These are phyloP conservation scores for Arachnomyces sp. DNA, from an alignment of 2,329 filamentous ascomycete genomes.

Conservation along the genomic window DNA sequence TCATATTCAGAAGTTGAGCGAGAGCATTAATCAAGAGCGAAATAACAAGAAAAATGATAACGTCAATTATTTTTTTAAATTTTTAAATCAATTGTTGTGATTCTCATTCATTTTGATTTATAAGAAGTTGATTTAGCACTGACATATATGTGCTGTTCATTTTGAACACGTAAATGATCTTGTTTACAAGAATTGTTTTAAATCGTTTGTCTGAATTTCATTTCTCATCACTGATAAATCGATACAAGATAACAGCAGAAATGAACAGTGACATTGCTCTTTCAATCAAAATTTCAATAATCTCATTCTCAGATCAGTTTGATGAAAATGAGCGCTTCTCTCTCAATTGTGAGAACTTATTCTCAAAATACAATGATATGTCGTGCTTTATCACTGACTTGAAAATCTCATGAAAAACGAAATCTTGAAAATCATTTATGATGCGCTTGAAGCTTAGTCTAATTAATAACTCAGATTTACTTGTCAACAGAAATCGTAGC, in stretches of 20 bases:
- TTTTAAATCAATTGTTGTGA: slow-evolving; percentile 5
- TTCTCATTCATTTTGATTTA: slow-evolving; percentile 4
- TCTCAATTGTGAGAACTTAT: slow-evolving; percentile 14
- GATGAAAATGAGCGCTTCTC: slow-evolving; percentile 4
- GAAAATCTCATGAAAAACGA: slow-evolving; percentile 19
- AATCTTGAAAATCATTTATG: slow-evolving; percentile 11
- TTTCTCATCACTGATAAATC: slow-evolving; percentile 17
- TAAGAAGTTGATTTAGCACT: slow-evolving; percentile 8
- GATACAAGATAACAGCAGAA: slow-evolving; percentile 20
- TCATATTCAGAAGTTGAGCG: slow-evolving; percentile 5
- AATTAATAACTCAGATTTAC: slow-evolving; percentile 21
- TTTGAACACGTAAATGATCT: slow-evolving; percentile 4
- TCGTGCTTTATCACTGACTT: slow-evolving; percentile 18
- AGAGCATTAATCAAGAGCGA: slow-evolving; percentile 11
- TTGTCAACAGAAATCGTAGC: slow-evolving; percentile 23
- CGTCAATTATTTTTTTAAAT: slow-evolving; percentile 11
- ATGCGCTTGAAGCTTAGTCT: slow-evolving; percentile 14
- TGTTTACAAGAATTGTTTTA: slow-evolving; percentile 1
- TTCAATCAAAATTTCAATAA: slow-evolving; percentile 18
- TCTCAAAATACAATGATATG: slow-evolving; percentile 17
- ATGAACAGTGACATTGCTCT: slow-evolving; percentile 25
- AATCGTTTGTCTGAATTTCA: slow-evolving; percentile 10
- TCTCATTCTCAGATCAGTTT: slow-evolving; percentile 18
- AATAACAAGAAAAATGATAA: slow-evolving; percentile 9
- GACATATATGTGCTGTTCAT: slow-evolving; percentile 14